Base-by-base conservation (phyloP, 2,329 filamentous ascomycete species). In the Ambrosiella xylebori region DNA sequence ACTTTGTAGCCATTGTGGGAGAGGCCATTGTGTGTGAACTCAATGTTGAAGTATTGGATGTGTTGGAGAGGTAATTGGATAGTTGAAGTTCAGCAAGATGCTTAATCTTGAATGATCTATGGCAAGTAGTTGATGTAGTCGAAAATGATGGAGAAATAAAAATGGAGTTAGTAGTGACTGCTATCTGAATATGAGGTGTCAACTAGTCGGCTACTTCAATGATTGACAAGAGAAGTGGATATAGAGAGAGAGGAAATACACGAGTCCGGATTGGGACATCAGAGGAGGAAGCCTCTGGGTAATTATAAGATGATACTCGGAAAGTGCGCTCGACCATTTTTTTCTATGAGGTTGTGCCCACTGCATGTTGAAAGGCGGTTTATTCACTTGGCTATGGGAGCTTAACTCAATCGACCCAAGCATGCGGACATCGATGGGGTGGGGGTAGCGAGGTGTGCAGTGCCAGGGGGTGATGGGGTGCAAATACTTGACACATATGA, bases 391-490 rank as follows among this genome's bases (percentile, higher is more conserved):
- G n/a, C 11, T 2, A 8, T 47, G 12, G n/a, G 44, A 47, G 44
- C 44, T 57, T 50, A 57, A 57, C 55, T 57, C 44, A 57, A 57
- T 57, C 55, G 55, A 44, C 45, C 41, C 45, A 57, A 17, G 44
- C 27, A 57, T 15, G 11, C 7, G 44, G 44, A 47, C 5, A 27
- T 27, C 27, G 1, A 27, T 27, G 27, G 27, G 27, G 27, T 27
- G 4, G 27, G 27, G 4, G 27, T 27, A 27, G 27, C 27, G 27
- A 27, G 27, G 27, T 27, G 27, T 27, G 27, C 27, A 47, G n/a
- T 15, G 12, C n/a, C 44, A n/a, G 44, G 44, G 40, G 40, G 40
- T 41, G 2, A 27, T 41, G 40, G 40, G 44, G 44, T 47, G 44
- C 19, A 15, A 17, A 15, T 47, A 47, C 40, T 41, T 41, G 40